A percentile compares a stretch with the other conserved stretches of the same genome.
These are phyloP conservation scores for Cafeteria roenbergensis DNA, from an alignment of 108 stramenopile genomes.

Conservation along the genomic window DNA sequence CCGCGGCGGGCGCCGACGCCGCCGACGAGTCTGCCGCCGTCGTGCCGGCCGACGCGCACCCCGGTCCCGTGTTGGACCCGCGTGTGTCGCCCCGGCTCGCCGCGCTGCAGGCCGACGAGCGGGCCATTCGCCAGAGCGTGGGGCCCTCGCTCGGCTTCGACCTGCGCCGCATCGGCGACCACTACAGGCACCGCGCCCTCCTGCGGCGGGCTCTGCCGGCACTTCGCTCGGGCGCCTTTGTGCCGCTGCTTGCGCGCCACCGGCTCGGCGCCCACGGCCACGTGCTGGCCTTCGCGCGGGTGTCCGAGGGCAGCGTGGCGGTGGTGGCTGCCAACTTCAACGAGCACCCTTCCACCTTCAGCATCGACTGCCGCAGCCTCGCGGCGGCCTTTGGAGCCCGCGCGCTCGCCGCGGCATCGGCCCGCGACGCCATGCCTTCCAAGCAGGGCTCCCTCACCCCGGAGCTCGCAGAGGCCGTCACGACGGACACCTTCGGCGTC, in stretches of 20 bases:
- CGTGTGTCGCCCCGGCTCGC: no score
- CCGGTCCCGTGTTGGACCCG: no score
- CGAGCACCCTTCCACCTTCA: neutral
- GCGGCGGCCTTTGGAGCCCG: neutral
- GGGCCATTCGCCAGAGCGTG: neutral
- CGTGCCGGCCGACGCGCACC: no score
- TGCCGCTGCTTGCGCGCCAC: neutral
- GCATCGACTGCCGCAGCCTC: neutral
- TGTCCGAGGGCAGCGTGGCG: neutral
- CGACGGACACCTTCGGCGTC: neutral
- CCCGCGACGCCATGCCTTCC: no score
- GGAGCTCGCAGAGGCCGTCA: no score
- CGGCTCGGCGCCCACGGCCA: conserved; percentile 2
- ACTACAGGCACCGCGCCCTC: conserved; percentile 1
- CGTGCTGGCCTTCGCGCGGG: conserved; percentile 7
- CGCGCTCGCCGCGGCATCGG: no score
- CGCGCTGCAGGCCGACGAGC: no score
- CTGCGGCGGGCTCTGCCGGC: neutral
- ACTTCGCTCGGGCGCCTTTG: neutral
- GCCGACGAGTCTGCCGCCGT: no score
- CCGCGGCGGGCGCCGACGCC: no score
- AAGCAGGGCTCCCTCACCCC: no score
- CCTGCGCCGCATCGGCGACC: neutral
- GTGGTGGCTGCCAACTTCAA: conserved; percentile 11
- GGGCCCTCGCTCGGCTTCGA: conserved; percentile 6